Evolutionary conservation across 768 basidiomycete genomes (phyloP).

Genomic region (Amanita fuliginea): DNA sequence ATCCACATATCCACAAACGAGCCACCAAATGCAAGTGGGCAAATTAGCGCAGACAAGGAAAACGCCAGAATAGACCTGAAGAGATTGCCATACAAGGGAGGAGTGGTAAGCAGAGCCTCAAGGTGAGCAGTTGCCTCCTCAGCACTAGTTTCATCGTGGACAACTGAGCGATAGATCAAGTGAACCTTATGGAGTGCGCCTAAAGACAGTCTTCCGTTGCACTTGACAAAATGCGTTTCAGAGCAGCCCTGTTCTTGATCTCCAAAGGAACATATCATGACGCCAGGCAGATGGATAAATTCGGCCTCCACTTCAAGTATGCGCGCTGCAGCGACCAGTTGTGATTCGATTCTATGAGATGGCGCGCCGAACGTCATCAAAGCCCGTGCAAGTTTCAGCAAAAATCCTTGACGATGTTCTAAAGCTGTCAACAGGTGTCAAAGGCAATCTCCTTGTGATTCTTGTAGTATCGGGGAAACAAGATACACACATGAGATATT

Average conservation of each 20-base stretch:
- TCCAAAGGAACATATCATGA: constrained; percentile 83
- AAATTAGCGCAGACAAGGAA: constrained; percentile 64
- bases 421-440: constrained; percentile 37
- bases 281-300: constrained; percentile 75
- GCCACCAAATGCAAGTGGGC: constrained; percentile 77
- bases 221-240: constrained; percentile 84
- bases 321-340: constrained; percentile 77
- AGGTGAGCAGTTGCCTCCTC: constrained; percentile 59
- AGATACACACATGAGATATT: constrained; percentile 52
- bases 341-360: constrained; percentile 89
- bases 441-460: neutral
- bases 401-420: constrained; percentile 72
- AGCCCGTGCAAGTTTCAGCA: constrained; percentile 76
- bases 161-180: constrained; percentile 72
- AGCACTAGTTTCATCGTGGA: constrained; percentile 88
- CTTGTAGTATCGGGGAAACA: neutral
- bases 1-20: constrained; percentile 81
- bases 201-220: constrained; percentile 64
- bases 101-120: constrained; percentile 47
- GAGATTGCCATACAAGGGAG: constrained; percentile 51
- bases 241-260: constrained; percentile 84
- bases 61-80: constrained; percentile 63
- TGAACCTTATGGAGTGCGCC: constrained; percentile 82
- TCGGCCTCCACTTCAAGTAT: constrained; percentile 89
- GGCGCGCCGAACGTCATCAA: constrained; percentile 91